Conservation (phyloP, 768 basidiomycete genomes). For the Termitomyces sp. region DNA sequence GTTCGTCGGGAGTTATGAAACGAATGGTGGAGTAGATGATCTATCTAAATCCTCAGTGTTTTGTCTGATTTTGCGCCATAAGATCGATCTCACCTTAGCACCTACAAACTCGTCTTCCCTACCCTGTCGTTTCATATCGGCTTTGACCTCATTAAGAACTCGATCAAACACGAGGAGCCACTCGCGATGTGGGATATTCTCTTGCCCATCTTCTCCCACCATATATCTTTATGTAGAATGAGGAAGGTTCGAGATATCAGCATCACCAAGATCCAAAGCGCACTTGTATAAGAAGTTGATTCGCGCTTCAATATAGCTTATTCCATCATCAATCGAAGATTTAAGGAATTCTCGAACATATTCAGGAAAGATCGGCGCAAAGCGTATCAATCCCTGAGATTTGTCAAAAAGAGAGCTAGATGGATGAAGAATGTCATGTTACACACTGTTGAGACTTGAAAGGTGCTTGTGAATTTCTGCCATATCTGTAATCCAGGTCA, state of each 20-base stretch:
- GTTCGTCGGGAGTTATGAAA: slow-evolving; percentile 44
- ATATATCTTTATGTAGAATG: slow-evolving; percentile 37
- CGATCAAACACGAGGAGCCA: slow-evolving; percentile 51
- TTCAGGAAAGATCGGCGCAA: slow-evolving; percentile 50
- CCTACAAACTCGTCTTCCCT: slow-evolving; percentile 61
- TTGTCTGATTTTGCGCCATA: not conserved
- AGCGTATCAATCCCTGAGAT: slow-evolving; percentile 38
- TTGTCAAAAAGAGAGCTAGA: not conserved
- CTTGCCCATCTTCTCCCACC: slow-evolving; percentile 48
- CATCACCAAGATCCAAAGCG: slow-evolving; percentile 8
- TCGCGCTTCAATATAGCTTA: slow-evolving; percentile 65
- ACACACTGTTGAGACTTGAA: slow-evolving; percentile 42
- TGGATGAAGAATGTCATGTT: not conserved
- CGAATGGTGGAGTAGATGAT: slow-evolving; percentile 69
- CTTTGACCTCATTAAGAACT: slow-evolving; percentile 48
- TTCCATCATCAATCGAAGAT: slow-evolving; percentile 62
- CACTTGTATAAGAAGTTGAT: slow-evolving; percentile 61
- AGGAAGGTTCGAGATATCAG: not conserved
- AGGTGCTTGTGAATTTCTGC: slow-evolving; percentile 62
- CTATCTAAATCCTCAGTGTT: slow-evolving; percentile 25
- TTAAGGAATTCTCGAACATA: slow-evolving; percentile 62
- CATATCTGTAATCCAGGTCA: slow-evolving; percentile 49
- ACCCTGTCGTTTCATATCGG: slow-evolving; percentile 42
- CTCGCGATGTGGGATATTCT: slow-evolving; percentile 53
- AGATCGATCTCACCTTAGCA: slow-evolving; percentile 42